A percentile compares a stretch with the other conserved stretches of the same genome.
These are phyloP conservation scores for Coleophoma eucalyptorum DNA, from an alignment of 2,329 filamentous ascomycete species.

Conservation along the genomic window DNA sequence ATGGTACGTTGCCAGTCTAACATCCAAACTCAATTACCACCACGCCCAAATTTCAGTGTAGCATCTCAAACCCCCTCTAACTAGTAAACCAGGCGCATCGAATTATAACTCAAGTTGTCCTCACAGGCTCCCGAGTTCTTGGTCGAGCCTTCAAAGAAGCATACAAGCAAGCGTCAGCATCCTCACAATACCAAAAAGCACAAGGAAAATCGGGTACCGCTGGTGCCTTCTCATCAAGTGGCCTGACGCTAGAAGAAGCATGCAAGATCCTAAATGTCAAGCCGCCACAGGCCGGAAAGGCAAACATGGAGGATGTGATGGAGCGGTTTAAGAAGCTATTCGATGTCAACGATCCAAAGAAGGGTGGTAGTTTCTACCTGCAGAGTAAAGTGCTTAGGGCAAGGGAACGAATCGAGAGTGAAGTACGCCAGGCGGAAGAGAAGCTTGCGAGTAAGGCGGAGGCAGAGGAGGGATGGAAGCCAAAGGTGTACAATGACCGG, in stretches of 20 bases:
- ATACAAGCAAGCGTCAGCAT: slow-evolving; percentile 90
- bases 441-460: slow-evolving; percentile 73
- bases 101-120: slow-evolving; percentile 87
- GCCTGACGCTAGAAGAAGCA: slow-evolving; percentile 91
- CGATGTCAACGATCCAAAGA: slow-evolving; percentile 89
- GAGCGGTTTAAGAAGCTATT: slow-evolving; percentile 92
- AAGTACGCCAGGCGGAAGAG: slow-evolving; percentile 70
- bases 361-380: slow-evolving; percentile 95
- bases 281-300: slow-evolving; percentile 73
- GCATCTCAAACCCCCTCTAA: neutral
- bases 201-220: slow-evolving; percentile 55
- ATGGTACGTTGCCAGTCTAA: slow-evolving; percentile 11
- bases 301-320: slow-evolving; percentile 75
- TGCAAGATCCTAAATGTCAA: slow-evolving; percentile 97
- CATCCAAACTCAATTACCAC: neutral
- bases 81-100: slow-evolving; percentile 70
- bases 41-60: neutral
- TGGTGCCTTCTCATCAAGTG: slow-evolving; percentile 51
- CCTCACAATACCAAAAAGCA: slow-evolving; percentile 75
- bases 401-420: slow-evolving; percentile 85
- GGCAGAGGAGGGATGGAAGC: slow-evolving; percentile 82
- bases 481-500: slow-evolving; percentile 90
- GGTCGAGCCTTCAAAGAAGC: slow-evolving; percentile 91
- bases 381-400: slow-evolving; percentile 95
- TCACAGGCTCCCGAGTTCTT: slow-evolving; percentile 87